These are phyloP conservation scores for Coprinopsis sp. DNA, from an alignment of 768 basidiomycete species.

Conservation along the genomic window DNA sequence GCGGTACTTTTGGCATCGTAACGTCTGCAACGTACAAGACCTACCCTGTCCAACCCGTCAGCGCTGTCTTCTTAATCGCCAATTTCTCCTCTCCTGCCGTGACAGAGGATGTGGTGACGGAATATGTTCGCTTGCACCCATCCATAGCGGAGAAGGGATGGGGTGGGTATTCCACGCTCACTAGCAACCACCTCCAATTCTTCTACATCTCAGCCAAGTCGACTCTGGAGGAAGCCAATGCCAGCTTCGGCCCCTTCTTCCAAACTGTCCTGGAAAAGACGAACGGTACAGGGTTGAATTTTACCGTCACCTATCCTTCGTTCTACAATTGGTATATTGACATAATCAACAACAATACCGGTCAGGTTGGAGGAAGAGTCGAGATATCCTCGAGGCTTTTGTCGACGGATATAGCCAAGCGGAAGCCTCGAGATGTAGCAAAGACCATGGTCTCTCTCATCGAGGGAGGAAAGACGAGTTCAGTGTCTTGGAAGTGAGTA, in stretches of 20 bases:
- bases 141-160: conserved; percentile 39
- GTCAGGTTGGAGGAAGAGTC: conserved; percentile 18
- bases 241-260: conserved; percentile 31
- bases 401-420: conserved; percentile 22
- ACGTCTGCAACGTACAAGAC: conserved; percentile 44
- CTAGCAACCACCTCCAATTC: conserved; percentile 18
- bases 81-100: conserved; percentile 27
- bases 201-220: conserved; percentile 31
- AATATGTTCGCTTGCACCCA: conserved; percentile 30
- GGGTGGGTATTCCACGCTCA: conserved; percentile 31
- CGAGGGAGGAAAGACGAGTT: too few species aligned
- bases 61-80: conserved; percentile 19
- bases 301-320: conserved; percentile 11
- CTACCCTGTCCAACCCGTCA: conserved; percentile 32
- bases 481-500: conserved; percentile 18
- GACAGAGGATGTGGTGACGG: conserved; percentile 26
- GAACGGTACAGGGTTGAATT: conserved; percentile 15
- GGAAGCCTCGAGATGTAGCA: conserved; percentile 21
- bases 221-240: conserved; percentile 29
- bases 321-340: conserved; percentile 19
- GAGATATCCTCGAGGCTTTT: conserved; percentile 33
- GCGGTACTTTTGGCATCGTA: conserved; percentile 45
- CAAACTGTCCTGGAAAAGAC: conserved; percentile 17
- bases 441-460: conserved; percentile 20
- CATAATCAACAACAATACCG: neutral